Conservation (phyloP, 2,329 filamentous ascomycete species). For the Botryotinia globosa region DNA sequence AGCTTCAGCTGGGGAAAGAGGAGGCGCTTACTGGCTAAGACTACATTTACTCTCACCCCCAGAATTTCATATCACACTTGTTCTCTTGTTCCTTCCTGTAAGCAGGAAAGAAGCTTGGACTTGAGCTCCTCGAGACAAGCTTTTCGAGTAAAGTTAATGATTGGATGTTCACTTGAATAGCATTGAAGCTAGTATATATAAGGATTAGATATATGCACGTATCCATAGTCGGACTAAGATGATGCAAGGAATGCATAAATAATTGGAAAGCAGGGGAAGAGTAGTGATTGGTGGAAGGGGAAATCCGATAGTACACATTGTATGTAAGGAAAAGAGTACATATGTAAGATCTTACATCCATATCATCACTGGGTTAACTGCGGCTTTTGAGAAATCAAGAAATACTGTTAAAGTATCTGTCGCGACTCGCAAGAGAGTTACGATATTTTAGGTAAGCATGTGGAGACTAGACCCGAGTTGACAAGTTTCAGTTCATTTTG, state of each 20-base stretch:
- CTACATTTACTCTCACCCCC: not conserved
- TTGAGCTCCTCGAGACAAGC: conserved; percentile 5
- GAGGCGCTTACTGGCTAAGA: conserved; percentile 13
- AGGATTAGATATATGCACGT: conserved; percentile 1
- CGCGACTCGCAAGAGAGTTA: not conserved
- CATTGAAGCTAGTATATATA: not conserved
- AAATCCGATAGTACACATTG: not conserved
- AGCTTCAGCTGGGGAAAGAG: conserved; percentile 11
- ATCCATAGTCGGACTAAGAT: conserved; percentile 13
- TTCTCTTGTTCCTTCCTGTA: conserved; percentile 16
- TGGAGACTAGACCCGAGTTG: not conserved
- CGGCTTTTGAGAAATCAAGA: not conserved
- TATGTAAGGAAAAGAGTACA: conserved; percentile 1
- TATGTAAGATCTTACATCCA: too few relatives aligned
- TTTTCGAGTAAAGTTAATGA: conserved; percentile 2
- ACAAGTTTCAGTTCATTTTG: not conserved
- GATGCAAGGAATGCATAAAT: conserved; percentile 13
- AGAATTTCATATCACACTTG: conserved; percentile 8
- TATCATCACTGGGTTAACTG: not conserved
- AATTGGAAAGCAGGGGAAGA: not conserved
- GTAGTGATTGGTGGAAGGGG: not conserved
- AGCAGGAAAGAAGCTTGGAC: conserved; percentile 11
- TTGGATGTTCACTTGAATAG: not conserved
- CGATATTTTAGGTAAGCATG: not conserved
- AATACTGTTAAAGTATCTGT: not conserved